phyloP scores from a whole-genome alignment of 495 filamentous ascomycete species.

The Saxophila tyrrhenica region DNA sequence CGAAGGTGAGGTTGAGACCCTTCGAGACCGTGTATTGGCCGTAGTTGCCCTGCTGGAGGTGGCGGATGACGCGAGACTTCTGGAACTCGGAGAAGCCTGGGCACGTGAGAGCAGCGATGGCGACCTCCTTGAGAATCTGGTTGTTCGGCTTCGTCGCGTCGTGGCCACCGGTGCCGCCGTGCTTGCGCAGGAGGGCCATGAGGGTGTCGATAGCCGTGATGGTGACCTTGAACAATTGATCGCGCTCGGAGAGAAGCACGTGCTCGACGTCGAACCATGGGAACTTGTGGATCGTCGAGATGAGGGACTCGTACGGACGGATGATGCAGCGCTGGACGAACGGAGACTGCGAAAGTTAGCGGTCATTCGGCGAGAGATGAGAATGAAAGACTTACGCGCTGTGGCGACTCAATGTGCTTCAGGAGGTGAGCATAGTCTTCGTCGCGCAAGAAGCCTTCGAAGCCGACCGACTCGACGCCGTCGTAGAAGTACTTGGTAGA shows the following conservation, averaged over 20 bases:
- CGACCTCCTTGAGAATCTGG: conserved; percentile 36
- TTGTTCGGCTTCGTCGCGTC: conserved; percentile 28
- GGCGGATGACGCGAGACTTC: conserved; percentile 9
- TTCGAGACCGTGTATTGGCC: not conserved
- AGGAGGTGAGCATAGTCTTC: conserved; percentile 60
- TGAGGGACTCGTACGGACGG: conserved; percentile 63
- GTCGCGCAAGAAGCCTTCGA: conserved; percentile 54
- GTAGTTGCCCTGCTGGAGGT: conserved; percentile 1
- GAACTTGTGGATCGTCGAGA: conserved; percentile 64
- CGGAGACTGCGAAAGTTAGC: conserved; percentile 38
- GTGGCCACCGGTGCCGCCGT: not conserved
- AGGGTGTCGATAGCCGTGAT: conserved; percentile 39
- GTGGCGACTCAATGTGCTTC: conserved; percentile 56
- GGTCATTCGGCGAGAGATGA: conserved; percentile 1
- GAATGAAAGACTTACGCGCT: conserved; percentile 44
- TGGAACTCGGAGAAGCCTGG: conserved; percentile 27
- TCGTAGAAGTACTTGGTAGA: conserved; percentile 39
- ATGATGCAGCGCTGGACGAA: conserved; percentile 56
- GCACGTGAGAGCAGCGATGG: conserved; percentile 18
- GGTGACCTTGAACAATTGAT: conserved; percentile 43
- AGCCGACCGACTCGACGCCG: conserved; percentile 35
- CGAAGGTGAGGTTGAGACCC: conserved; percentile 12
- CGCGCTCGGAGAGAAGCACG: conserved; percentile 55
- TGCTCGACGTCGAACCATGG: conserved; percentile 55
- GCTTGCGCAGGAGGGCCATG: conserved; percentile 28